Evolutionary conservation across 177 flowering plant genomes (phyloP), one percentile per base, ranked within the genome.

Genomic region (Vitis hybrid): DNA sequence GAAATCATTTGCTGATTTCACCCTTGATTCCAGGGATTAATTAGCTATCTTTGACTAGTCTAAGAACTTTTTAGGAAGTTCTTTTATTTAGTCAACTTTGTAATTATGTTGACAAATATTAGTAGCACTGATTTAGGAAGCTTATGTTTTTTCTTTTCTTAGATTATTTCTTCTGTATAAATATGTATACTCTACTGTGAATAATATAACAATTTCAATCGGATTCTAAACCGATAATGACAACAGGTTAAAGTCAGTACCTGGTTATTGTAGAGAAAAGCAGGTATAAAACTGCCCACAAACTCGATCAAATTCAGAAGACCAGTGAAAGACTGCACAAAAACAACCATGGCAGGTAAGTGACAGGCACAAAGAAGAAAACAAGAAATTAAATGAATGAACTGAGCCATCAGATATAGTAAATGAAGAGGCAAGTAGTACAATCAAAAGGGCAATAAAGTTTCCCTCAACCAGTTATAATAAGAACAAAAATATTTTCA

Each of bases 241-340:
- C 12, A 67, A 60, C 7, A 54, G 49, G 13, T 2, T 21, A 65
- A 15, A 55, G 30, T 15, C 14, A 30, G 21, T 88, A 93, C 99
- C 99, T 95, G 99, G 72, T 86, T 93, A 77, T 93, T 90, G 87
- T 82, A 95, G 19, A 95, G 86, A 70, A 81, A 69, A 74, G 75
- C 77, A 49, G 99, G 99, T 66, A 95, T 85, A 59, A 58, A 89
- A 48, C 83, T 70, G 23, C 86, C 88, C 0, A 75, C 60, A 56
- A 71, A 67, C 83, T 95, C 97, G 15, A 93, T 89, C 72, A 84
- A 14, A 76, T 95, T 94, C 65, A 95, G 79, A 70, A 88, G 7
- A 66, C 89, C 88, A 21, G 99, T 93, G 74, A 83, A 95, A 45
- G 81, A 97, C 99, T 95, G 91, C 76, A 85, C 64, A 18, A 56